phyloP scores from a whole-genome alignment of 257 asterid genomes.

The Ilex asprella region DNA sequence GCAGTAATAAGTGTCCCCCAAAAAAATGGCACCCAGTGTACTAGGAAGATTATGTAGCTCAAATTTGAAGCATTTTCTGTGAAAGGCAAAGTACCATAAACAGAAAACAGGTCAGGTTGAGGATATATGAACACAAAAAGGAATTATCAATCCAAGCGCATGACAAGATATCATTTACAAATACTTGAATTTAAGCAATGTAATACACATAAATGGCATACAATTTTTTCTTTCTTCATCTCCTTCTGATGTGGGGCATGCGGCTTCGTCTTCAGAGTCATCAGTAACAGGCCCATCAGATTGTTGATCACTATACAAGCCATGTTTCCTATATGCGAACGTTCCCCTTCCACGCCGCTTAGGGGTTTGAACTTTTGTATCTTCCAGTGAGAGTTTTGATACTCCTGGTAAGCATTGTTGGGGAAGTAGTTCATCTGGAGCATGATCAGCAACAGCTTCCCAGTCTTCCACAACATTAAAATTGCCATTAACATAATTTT shows the following conservation, averaged over 20 bases:
- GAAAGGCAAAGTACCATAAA: background rate
- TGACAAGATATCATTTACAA: slow-evolving; percentile 8
- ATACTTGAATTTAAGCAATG: slow-evolving; percentile 12
- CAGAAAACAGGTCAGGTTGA: slow-evolving; percentile 1
- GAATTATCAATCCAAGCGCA: background rate
- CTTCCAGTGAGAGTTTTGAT: slow-evolving; percentile 56
- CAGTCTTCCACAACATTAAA: slow-evolving; percentile 47
- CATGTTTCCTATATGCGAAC: slow-evolving; percentile 54
- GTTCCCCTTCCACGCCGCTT: slow-evolving; percentile 92
- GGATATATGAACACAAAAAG: background rate
- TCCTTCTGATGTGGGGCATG: slow-evolving; percentile 18
- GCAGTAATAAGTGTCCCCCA: too few relatives aligned
- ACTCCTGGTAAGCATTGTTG: slow-evolving; percentile 44
- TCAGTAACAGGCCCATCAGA: slow-evolving; percentile 34
- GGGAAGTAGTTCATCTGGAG: slow-evolving; percentile 74
- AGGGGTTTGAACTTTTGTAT: slow-evolving; percentile 35
- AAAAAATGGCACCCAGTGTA: too few relatives aligned
- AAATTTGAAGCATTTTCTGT: too few relatives aligned
- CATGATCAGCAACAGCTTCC: slow-evolving; percentile 85
- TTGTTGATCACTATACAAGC: slow-evolving; percentile 73
- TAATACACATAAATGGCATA: slow-evolving; percentile 24
- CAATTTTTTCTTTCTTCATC: slow-evolving; percentile 32
- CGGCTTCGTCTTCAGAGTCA: slow-evolving; percentile 34
- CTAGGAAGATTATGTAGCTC: too few relatives aligned
- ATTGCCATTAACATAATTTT: background rate